Base-by-base conservation (phyloP, 306 rosid genomes). In the Begonia peltatifolia region DNA sequence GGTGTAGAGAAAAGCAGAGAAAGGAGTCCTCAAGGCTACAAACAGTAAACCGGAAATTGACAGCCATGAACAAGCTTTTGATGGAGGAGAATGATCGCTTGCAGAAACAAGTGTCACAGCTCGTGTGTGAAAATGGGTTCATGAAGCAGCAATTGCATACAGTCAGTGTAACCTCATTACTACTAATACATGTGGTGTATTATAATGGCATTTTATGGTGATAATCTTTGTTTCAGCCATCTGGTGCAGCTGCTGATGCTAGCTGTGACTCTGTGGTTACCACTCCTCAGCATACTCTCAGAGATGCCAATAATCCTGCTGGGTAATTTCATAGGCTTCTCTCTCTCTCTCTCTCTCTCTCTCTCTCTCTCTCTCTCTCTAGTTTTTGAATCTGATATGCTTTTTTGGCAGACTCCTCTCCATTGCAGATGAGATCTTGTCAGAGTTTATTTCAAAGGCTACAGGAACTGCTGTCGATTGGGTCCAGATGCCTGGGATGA, bases 401-500 rank as follows among this genome's bases (percentile, higher is more conserved):
- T 9, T 25, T 43, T 52, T 50, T 70, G 60, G 74, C 80, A 90
- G 97, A 85, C 95, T 90, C 70, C 97, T 90, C 64, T 78, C 96
- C 57, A 79, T 92, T 67, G 99, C 99, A 4, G 93, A 92, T 88
- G 99, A 86, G 79, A 86, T 92, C 63, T 79, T 92, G 92, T 76
- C 99, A 68, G 99, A 86, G 94, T 92, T 92, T 94, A 94, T 92
- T 73, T 92, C 99, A 41, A 92, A 92, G 88, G 99, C 99, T 73
- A 92, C 99, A 52, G 99, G 99, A 83, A 92, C 95, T 79, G 99
- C 99, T 92, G 96, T 92, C 60, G 96, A 92, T 81, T 92, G 99
- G 99, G 95, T 92, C 94, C 99, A 92, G 95, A 81, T 92, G 99
- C 94, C 99, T 83, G 99, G 99, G 96, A 92, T 92, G 99, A 92